Base-by-base conservation (phyloP, 345 rosid species). In the Aegle marmelos region DNA sequence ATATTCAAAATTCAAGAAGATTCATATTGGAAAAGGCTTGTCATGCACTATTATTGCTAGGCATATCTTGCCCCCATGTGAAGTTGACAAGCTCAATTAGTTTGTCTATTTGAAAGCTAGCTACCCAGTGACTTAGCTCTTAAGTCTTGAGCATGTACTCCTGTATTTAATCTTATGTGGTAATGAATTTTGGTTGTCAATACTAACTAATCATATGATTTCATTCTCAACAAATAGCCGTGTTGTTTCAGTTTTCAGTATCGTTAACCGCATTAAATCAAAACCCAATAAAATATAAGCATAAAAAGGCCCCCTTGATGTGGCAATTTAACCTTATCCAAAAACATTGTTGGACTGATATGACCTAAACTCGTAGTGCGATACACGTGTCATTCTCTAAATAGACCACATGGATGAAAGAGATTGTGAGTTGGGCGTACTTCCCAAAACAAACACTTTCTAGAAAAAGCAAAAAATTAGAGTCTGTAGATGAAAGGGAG, bases 311-410 rank as follows among this genome's bases (percentile, higher is more conserved):
- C 1, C 0, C 4, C 22, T 14, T 68, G 76, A 76, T 58, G 62
- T 64, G 83, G 71, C 79, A 39, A 28, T 2, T 76, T 13, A 68
- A 6, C 39, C 83, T 76, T 80, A 70, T 80, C 79, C 79, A 54
- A 62, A 13, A 63, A 37, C 74, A 0, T 37, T 21, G 37, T 25
- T 17, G 22, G 57, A 53, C n/a, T 53, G 57, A 53, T 5, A 1
- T 53, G 57, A 17, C 22, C 57, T 17, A 53, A 1, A 17, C 7
- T 19, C 22, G 0, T 1, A 53, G 56, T 73, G 68, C 17, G 2
- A 4, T 41, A 9, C 68, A 27, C 68, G 76, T 73, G 76, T 73
- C 76, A 5, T 1, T 0, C 1, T 1, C 0, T 0, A 1, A 1
- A 24, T 16, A 10, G 1, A 41, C 39, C 74, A 50, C 37, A 61